Evolutionary conservation across 148 eudicot species (phyloP).

Genomic region (Rhododendron molle): DNA sequence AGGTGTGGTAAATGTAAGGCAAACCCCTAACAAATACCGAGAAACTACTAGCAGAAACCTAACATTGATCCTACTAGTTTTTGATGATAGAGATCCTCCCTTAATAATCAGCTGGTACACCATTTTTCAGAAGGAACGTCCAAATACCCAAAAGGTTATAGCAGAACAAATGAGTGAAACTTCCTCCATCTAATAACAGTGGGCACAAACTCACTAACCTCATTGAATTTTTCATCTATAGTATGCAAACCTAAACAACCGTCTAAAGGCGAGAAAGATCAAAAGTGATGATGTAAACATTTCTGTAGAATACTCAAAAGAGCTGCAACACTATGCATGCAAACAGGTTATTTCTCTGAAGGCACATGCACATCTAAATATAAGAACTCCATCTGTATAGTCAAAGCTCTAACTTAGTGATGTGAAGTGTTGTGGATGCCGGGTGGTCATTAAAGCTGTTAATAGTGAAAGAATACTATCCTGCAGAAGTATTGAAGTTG

Average conservation of each 20-base stretch:
- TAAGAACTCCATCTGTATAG: neutral
- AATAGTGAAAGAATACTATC: neutral
- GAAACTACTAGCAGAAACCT: neutral
- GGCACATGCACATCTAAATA: neutral
- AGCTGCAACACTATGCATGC: neutral
- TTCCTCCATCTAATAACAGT: neutral
- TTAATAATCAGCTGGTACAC: neutral
- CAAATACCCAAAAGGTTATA: neutral
- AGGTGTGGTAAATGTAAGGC: neutral
- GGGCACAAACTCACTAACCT: neutral
- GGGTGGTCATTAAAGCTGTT: neutral
- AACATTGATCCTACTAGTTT: neutral
- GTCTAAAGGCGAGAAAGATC: neutral
- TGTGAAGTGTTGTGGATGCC: neutral
- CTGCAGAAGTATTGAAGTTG: neutral
- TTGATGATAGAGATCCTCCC: neutral
- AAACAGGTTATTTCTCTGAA: neutral
- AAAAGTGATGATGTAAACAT: neutral
- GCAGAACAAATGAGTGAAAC: neutral
- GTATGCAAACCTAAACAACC: neutral
- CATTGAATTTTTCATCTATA: neutral
- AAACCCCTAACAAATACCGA: neutral
- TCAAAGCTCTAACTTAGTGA: neutral
- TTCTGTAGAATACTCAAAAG: neutral
- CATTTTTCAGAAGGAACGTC: neutral